phyloP scores from a whole-genome alignment of 225 moss, liverwort and hornwort species.

The Climacium dendroides region DNA sequence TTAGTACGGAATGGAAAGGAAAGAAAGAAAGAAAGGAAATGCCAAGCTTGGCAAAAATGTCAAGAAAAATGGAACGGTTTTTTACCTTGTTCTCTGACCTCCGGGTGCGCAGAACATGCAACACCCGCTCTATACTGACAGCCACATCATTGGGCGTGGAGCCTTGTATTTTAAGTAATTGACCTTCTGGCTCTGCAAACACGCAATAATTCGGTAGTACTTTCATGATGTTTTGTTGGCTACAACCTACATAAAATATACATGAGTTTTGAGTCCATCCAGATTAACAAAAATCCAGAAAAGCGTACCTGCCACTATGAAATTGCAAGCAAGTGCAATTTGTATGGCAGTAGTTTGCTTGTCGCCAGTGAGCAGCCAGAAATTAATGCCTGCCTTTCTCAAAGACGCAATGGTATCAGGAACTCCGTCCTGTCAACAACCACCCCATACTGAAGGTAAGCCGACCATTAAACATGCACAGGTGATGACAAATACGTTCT shows the following conservation, averaged over 20 bases:
- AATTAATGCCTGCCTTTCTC: slow-evolving; percentile 91
- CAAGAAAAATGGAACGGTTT: neutral
- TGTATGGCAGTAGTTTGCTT: slow-evolving; percentile 92
- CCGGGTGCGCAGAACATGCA: slow-evolving; percentile 54
- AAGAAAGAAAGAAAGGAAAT: neutral
- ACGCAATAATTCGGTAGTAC: neutral
- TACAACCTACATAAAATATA: neutral
- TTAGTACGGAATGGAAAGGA: neutral
- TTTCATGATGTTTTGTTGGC: neutral
- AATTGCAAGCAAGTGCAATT: slow-evolving; percentile 84
- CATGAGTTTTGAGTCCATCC: neutral
- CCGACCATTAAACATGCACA: neutral
- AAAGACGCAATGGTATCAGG: slow-evolving; percentile 81
- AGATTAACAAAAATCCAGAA: neutral
- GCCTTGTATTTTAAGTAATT: slow-evolving; percentile 70
- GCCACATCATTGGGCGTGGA: slow-evolving; percentile 57
- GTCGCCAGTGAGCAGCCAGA: slow-evolving; percentile 99
- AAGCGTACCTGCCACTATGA: slow-evolving; percentile 62
- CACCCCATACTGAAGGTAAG: slow-evolving; percentile 1
- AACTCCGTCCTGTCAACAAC: slow-evolving; percentile 69
- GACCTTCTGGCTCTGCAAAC: slow-evolving; percentile 84
- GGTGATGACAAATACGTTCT: neutral
- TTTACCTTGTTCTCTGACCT: slow-evolving; percentile 69
- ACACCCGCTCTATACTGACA: slow-evolving; percentile 63
- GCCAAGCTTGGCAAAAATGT: neutral